Percentiles rank a stretch among this genome's conserved stretches.
phyloP scores from a whole-genome alignment of 805 yeast genomes.

The Pichia rugopelliculosa region DNA sequence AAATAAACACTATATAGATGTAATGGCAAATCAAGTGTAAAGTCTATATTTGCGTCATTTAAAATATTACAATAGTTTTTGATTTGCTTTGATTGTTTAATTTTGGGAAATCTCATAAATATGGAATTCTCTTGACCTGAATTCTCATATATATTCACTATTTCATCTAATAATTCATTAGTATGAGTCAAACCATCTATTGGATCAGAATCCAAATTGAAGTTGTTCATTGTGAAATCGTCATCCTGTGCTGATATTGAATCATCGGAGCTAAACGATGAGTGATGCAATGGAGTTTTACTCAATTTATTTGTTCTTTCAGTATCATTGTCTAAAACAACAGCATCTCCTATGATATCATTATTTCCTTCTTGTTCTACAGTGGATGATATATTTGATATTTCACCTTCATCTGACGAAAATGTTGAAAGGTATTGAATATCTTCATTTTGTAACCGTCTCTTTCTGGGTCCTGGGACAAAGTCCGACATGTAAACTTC shows the following conservation, averaged over 20 bases:
- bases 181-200: not conserved
- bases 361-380: too few relatives aligned
- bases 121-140: not conserved
- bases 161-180: not conserved
- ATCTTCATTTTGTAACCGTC: not conserved
- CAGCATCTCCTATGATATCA: not conserved
- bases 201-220: not conserved
- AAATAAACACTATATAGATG: slow-evolving; percentile 59
- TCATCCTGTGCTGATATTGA: not conserved
- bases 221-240: too few relatives aligned
- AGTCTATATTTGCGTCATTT: slow-evolving; percentile 40
- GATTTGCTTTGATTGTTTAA: not conserved
- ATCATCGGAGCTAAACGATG: not conserved
- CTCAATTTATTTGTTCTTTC: not conserved
- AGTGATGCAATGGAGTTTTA: not conserved
- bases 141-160: not conserved
- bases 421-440: not conserved
- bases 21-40: slow-evolving; percentile 48
- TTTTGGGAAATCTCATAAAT: not conserved
- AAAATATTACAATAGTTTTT: slow-evolving; percentile 16
- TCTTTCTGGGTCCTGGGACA: not conserved
- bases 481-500: slow-evolving; percentile 5
- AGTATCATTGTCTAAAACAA: not conserved
- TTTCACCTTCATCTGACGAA: not conserved
- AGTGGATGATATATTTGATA: not conserved